Base-by-base conservation (phyloP, 2,329 filamentous ascomycete genomes). In the Talaromyces pinophilus region DNA sequence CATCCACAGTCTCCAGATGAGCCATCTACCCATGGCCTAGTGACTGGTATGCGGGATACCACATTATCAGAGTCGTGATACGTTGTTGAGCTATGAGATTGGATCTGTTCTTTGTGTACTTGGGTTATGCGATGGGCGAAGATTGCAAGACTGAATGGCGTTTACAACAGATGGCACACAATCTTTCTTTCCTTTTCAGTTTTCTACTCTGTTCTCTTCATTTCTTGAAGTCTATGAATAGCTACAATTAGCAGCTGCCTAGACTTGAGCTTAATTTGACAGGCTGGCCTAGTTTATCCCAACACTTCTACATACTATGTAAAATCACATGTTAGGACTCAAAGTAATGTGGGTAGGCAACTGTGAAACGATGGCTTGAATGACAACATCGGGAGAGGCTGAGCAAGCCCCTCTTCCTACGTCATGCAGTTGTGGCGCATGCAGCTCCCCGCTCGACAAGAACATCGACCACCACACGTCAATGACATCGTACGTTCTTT, bases 61-160 rank as follows among this genome's bases (percentile, higher is more conserved):
- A 67, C 69, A 15, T 59, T 72, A n/a, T 42, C 59, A 52, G 69
- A 65, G 22, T 57, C 62, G 59, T 67, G 57, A 68, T 54, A 22
- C 10, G 48, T 48, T 3, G 8, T 48, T 3, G 19, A 13, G 7
- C 15, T 28, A 28, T 17, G 6, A 7, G 11, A 40, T 57, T 57
- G 54, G 54, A 19, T 57, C 38, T n/a, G 6, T 17, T 38, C 38
- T 57, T 33, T 38, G 33, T 19, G 17, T 38, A n/a, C 33, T 57
- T 57, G 54, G 33, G 33, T 22, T 22, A 54, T 30, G 48, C 25
- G 44, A 48, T 54, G 25, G 48, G 5, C 19, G 22, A 55, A 57
- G 30, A 57, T 38, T 57, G 52, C 52, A 38, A 54, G 8, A 57
- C n/a, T 35, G 11, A 38, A 19, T 55, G 50, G 50, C 28, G 50